These are phyloP conservation scores for Fusarium heterosporum DNA, from an alignment of 2,329 filamentous ascomycete genomes.

Conservation along the genomic window DNA sequence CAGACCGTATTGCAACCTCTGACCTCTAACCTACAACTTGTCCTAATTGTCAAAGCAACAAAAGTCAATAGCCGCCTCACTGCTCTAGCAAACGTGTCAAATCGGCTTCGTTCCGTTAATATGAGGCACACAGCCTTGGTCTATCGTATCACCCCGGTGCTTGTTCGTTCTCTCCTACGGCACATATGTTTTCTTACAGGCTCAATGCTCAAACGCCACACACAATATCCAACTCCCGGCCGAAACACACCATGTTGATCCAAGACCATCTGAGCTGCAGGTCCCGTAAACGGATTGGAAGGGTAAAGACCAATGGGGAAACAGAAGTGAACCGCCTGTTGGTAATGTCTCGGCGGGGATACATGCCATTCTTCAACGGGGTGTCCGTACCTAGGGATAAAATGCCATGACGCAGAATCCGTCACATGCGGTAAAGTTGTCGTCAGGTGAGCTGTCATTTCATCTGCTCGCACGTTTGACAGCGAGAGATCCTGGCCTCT, in stretches of 20 bases:
- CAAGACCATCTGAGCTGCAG: slow-evolving; percentile 16
- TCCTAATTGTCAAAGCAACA: slow-evolving; percentile 3
- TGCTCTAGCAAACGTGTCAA: slow-evolving; percentile 2
- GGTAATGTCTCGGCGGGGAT: slow-evolving; percentile 1
- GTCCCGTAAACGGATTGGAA: slow-evolving; percentile 6
- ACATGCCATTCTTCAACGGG: slow-evolving; percentile 14
- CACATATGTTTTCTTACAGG: slow-evolving; percentile 9
- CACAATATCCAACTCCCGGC: slow-evolving; percentile 6
- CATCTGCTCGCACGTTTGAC: slow-evolving; percentile 2
- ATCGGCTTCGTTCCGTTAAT: slow-evolving; percentile 20
- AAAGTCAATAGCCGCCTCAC: background rate
- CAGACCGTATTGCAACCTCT: background rate
- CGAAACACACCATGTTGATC: slow-evolving; percentile 14
- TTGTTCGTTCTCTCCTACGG: slow-evolving; percentile 12
- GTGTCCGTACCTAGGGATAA: slow-evolving; percentile 3
- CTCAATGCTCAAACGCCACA: slow-evolving; percentile 31
- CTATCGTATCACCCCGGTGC: slow-evolving; percentile 22
- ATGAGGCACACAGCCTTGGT: slow-evolving; percentile 5
- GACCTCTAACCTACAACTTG: background rate
- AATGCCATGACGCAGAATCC: slow-evolving; percentile 17
- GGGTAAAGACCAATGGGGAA: slow-evolving; percentile 6
- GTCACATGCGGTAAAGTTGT: slow-evolving; percentile 1
- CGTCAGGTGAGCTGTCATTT: slow-evolving; percentile 6
- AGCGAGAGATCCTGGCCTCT: background rate
- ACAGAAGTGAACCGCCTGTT: background rate